These are phyloP conservation scores for Hypsizygus marmoreus DNA, from an alignment of 768 basidiomycete genomes.

Conservation along the genomic window DNA sequence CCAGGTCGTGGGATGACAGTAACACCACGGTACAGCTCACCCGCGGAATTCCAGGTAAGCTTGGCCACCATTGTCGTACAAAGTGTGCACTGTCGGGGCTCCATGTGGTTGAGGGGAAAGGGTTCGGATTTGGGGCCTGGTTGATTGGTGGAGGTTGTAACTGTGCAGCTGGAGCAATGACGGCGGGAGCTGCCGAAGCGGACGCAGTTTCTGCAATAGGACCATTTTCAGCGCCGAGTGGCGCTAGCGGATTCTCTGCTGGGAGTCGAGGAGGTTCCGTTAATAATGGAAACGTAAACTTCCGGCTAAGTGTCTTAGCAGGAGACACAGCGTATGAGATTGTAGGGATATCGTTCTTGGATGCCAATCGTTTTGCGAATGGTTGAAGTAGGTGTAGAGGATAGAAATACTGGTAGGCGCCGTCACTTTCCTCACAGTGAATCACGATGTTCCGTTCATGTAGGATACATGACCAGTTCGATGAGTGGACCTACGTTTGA, in stretches of 20 bases:
- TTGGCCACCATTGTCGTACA: constrained; percentile 83
- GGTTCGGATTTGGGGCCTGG: constrained; percentile 40
- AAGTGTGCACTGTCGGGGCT: constrained; percentile 76
- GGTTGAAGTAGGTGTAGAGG: constrained; percentile 46
- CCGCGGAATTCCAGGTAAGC: constrained; percentile 59
- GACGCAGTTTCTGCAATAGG: too few species aligned
- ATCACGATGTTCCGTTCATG: constrained; percentile 68
- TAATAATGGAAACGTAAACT: constrained; percentile 49
- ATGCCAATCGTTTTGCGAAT: constrained; percentile 29
- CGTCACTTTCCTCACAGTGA: constrained; percentile 69
- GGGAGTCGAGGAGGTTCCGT: too few species aligned
- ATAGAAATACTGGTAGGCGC: constrained; percentile 71
- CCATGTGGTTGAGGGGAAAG: constrained; percentile 69
- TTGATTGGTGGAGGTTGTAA: not conserved
- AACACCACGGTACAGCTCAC: constrained; percentile 75
- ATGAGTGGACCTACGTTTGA: constrained; percentile 52
- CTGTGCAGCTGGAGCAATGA: not conserved
- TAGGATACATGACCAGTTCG: constrained; percentile 79
- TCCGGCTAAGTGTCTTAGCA: constrained; percentile 48
- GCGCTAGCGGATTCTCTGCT: too few species aligned
- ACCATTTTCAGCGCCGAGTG: too few species aligned
- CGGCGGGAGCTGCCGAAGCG: not conserved
- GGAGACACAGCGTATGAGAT: constrained; percentile 45
- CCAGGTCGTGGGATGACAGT: constrained; percentile 61
- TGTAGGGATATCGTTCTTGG: constrained; percentile 35